Evolutionary conservation across 2,329 filamentous ascomycete species (phyloP), one percentile per base, ranked within the genome.

Genomic region (Colletotrichum musae): DNA sequence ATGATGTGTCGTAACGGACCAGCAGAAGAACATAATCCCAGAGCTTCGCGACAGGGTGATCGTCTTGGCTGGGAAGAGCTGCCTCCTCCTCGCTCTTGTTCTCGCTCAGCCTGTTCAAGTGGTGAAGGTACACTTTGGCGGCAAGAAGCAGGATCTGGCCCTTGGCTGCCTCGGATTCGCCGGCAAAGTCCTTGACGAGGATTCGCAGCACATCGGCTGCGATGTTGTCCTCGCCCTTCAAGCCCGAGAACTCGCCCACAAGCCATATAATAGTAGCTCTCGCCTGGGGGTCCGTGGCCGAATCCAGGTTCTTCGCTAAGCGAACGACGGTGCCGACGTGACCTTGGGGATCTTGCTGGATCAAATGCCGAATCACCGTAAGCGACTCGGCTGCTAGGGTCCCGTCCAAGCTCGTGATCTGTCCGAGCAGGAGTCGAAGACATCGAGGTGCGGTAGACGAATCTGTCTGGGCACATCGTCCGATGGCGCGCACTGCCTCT

Each of bases 211-310:
- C 94, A 76, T 99, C 96, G 0, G 95, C 91, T 0, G 96, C 96
- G 70, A 99, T 95, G 75, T 97, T 97, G 77, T 96, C 91, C 69
- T 95, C 91, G 10, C 91, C 88, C 64, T 94, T 90, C 3, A 92
- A 80, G 0, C 94, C 94, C 0, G 95, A 90, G 75, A 97, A 98
- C 80, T 99, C 96, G 53, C 96, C 96, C 0, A 98, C 95, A 0
- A 99, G 89, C 96, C 96, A 99, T 74, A 99, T 93, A 72, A 99
- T 98, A 58, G 94, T 97, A 3, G 96, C 96, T 73, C 96, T 88
- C 4, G 96, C 96, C 70, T 94, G 92, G 1, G 96, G 91, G 70
- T 96, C 95, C 0, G 93, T 94, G 2, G 94, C 93, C 4, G 92
- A 93, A 76, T 98, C 96, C 2, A 99, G 88, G 71, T 97, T 95